Conservation (phyloP, 164 flowering plant genomes). For the Chloranthus sessilifolius region DNA sequence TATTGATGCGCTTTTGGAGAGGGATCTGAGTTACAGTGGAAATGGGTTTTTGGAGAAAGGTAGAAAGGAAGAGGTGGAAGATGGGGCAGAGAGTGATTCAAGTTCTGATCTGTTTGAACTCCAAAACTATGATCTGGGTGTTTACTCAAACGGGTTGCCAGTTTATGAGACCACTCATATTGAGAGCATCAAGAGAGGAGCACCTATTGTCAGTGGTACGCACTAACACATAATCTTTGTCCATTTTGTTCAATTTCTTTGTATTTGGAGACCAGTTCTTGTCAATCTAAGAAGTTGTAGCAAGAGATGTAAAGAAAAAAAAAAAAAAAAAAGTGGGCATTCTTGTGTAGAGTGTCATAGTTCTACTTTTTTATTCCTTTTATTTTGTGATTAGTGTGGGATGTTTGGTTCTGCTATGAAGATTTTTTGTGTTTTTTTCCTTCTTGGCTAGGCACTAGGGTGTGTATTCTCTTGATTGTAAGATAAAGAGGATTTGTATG, state of each 20-base stretch:
- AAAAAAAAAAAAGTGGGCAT: no score
- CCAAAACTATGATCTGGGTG: constrained; percentile 63
- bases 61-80: constrained; percentile 30
- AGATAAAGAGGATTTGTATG: no score
- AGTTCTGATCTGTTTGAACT: constrained; percentile 95
- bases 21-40: background rate
- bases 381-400: no score
- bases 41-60: constrained; percentile 7
- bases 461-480: no score
- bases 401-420: no score
- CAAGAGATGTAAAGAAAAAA: no score
- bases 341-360: no score
- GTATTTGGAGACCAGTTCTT: background rate
- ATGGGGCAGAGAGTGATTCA: constrained; percentile 77
- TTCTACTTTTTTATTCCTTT: no score
- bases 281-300: background rate
- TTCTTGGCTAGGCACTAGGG: no score
- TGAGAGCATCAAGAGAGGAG: constrained; percentile 50
- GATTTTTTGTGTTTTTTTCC: no score
- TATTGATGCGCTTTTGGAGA: constrained; percentile 12
- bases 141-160: constrained; percentile 58
- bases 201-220: constrained; percentile 3
- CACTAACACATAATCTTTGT: background rate
- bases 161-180: constrained; percentile 78
- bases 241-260: background rate